Evolutionary conservation across 805 yeast species (phyloP), one percentile per base, ranked within the genome.

Genomic region (Saccharomycopsis sp.): DNA sequence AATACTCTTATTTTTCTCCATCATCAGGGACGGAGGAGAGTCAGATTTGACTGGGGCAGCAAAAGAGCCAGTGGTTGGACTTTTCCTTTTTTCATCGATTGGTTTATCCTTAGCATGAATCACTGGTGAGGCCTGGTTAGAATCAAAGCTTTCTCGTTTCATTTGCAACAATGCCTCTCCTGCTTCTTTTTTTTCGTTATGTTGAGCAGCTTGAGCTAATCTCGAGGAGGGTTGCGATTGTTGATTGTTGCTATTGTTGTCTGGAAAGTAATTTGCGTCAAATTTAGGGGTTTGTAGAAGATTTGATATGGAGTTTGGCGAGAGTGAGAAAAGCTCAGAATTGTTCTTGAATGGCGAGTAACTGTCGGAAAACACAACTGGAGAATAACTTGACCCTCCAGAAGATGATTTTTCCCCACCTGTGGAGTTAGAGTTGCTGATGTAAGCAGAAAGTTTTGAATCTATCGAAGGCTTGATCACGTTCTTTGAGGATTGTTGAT

Each of bases 81-180:
- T n/a, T n/a, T n/a, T n/a, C n/a, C n/a, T n/a, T n/a, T n/a, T n/a
- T n/a, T 31, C 35, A 16, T 31, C 35, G 7, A n/a, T 31, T 20
- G n/a, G 8, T 20, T 35, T 14, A 22, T 35, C 24, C 13, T 35
- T 35, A 22, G 22, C 24, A 11, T 7, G 17, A 14, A 29, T 40
- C 35, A 28, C 21, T 17, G 42, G 42, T 17, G 42, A 39, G 6
- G 42, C 4, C 6, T 17, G 4, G 9, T 23, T 22, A 22, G 41
- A 38, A 19, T 42, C 50, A 13, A 28, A 21, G 31, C 51, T 48
- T 14, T 41, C 40, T 16, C 43, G 40, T 20, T 46, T 45, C 41
- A 48, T 45, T 29, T 41, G 50, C 27, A 48, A 31, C 26, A 48
- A 39, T n/a, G 49, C 44, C n/a, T 45, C 46, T 11, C 50, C 46